These are phyloP conservation scores for Ambrosiella beaveri DNA, from an alignment of 2,329 filamentous ascomycete genomes.

Conservation along the genomic window DNA sequence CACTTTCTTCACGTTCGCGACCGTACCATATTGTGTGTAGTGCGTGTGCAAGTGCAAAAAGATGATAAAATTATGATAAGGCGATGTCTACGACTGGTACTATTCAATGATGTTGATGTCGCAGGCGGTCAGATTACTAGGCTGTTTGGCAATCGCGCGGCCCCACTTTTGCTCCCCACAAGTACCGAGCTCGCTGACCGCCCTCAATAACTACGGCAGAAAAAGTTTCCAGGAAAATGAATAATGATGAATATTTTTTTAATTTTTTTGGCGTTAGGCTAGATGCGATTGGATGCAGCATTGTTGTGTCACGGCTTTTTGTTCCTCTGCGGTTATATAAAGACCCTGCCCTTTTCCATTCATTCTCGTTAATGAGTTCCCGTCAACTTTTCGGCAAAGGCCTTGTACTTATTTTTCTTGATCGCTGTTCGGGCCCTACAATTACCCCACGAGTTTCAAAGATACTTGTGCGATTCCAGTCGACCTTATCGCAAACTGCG, in stretches of 20 bases:
- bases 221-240: slow-evolving; percentile 9
- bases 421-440: background rate
- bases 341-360: no score
- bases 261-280: no score
- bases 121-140: background rate
- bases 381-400: no score
- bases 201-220: slow-evolving; percentile 9
- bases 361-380: no score
- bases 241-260: background rate
- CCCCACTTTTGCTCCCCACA: slow-evolving; percentile 7
- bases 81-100: background rate
- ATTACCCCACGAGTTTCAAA: background rate
- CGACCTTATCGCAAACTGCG: no score
- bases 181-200: slow-evolving; percentile 7
- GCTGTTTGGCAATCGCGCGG: slow-evolving; percentile 5
- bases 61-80: background rate
- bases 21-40: background rate
- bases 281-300: no score
- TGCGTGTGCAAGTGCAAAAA: background rate
- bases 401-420: no score
- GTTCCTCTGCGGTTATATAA: no score
- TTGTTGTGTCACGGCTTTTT: no score
- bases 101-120: background rate
- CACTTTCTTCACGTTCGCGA: background rate
- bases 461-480: no score